These are phyloP conservation scores for Umbelopsis vinacea DNA, from an alignment of 192 early-diverging fungal species.

Conservation along the genomic window DNA sequence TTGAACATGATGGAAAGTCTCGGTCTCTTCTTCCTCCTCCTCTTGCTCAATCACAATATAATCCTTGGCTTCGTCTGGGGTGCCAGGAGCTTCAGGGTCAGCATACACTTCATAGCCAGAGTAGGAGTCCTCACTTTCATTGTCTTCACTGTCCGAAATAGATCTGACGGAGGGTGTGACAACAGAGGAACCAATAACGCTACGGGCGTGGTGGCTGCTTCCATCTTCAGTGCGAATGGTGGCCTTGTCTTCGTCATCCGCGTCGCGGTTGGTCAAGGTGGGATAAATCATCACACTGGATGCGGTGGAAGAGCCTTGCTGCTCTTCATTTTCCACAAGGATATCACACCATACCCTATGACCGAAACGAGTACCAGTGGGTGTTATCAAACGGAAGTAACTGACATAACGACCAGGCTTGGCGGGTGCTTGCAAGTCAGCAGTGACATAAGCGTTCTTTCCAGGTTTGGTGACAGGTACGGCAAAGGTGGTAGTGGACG, in stretches of 20 bases:
- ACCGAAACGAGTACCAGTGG: conserved; percentile 66
- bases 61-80: conserved; percentile 13
- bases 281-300: conserved; percentile 53
- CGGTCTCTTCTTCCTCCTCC: conserved; percentile 6
- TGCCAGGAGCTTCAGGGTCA: background rate
- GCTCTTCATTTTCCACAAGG: conserved; percentile 50
- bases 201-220: conserved; percentile 3
- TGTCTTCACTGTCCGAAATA: conserved; percentile 1
- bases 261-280: conserved; percentile 31
- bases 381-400: conserved; percentile 64
- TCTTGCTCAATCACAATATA: conserved; percentile 34
- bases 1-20: conserved; percentile 2
- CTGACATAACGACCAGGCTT: conserved; percentile 61
- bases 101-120: conserved; percentile 17
- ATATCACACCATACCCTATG: conserved; percentile 71
- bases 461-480: conserved; percentile 55
- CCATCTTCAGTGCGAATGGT: conserved; percentile 14
- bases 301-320: conserved; percentile 41
- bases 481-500: conserved; percentile 45
- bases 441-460: conserved; percentile 60
- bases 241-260: conserved; percentile 21
- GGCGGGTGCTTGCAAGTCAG: conserved; percentile 66
- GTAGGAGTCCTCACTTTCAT: conserved; percentile 3
- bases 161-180: background rate
- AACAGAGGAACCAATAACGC: background rate